phyloP scores from a whole-genome alignment of 2,329 filamentous ascomycete genomes.

The Fusarium camptoceras region DNA sequence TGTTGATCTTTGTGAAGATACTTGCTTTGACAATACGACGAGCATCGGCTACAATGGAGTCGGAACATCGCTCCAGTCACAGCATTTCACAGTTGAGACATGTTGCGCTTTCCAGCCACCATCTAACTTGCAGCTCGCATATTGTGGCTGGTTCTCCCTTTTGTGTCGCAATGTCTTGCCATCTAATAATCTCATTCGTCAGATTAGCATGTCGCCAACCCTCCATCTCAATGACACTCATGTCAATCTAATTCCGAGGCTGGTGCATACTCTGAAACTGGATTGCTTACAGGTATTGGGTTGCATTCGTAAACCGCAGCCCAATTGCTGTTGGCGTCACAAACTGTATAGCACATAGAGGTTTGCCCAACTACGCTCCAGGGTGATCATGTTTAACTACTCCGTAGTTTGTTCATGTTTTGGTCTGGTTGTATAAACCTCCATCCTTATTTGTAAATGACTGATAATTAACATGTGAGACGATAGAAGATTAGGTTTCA shows the following conservation, averaged over 20 bases:
- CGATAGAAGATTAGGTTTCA: not conserved
- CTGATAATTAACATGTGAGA: not conserved
- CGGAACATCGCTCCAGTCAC: conserved; percentile 5
- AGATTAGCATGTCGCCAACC: not conserved
- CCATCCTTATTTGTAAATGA: not conserved
- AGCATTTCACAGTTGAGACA: conserved; percentile 15
- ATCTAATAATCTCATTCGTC: conserved; percentile 9
- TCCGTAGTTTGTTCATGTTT: not conserved
- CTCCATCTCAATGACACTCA: conserved; percentile 4
- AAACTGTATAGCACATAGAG: not conserved
- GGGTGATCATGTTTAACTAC: not conserved
- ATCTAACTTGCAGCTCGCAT: conserved; percentile 8
- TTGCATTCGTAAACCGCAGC: not conserved
- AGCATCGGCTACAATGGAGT: not conserved
- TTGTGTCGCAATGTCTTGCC: conserved; percentile 9
- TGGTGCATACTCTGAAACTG: conserved; percentile 23
- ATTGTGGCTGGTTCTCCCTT: conserved; percentile 30
- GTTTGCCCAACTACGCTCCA: conserved; percentile 1
- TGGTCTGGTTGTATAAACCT: not conserved
- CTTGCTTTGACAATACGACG: not conserved
- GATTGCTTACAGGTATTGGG: not conserved
- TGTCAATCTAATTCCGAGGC: conserved; percentile 6
- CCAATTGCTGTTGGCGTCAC: not conserved
- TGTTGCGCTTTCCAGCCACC: conserved; percentile 8
- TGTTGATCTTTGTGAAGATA: not conserved